Evolutionary conservation across 2,329 filamentous ascomycete species (phyloP), one percentile per base, ranked within the genome.

Genomic region (Exophiala spinifera): DNA sequence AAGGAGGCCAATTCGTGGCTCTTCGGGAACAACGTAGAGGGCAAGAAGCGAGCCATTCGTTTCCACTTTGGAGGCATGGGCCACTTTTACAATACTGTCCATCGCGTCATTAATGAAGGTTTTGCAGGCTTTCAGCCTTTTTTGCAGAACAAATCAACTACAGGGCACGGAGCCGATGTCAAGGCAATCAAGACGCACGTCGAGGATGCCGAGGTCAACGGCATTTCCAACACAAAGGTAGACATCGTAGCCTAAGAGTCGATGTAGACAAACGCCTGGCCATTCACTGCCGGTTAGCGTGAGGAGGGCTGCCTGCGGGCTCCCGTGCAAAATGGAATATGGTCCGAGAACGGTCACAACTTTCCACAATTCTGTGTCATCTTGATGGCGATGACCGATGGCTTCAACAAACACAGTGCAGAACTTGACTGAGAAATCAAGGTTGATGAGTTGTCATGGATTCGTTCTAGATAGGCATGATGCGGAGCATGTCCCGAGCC

Each of bases 11-110:
- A 49, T 5, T 56, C 53, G 25, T 56, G 49, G 53, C 17, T 56
- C 13, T 56, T 53, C 47, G 53, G 53, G 17, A 23, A 28, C 39
- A 56, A 56, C 47, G 21, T 56, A 5, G 28, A 13, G 28, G 53
- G 53, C 17, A 56, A 52, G 49, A 56, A 46, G 34, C 14, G 23
- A 23, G 48, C 49, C 19, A 21, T 46, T 21, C 15, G 53, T 13
- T 47, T 56, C 46, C 45, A 42, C 42, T 31, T 56, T 2, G 53
- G 49, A 19, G 53, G 53, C 43, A 45, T 45, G 43, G 43, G 43
- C 43, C 43, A 45, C 17, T 45, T 45, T 25, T 45, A 45, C 43
- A 45, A 45, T 25, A 45, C 43, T 25, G 43, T 45, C 17, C 43
- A 45, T 45, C 43, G 43, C 23, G 43, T 45, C 10, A 45, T 45